phyloP scores from a whole-genome alignment of 2,329 filamentous ascomycete genomes.

The Fusarium sp. region DNA sequence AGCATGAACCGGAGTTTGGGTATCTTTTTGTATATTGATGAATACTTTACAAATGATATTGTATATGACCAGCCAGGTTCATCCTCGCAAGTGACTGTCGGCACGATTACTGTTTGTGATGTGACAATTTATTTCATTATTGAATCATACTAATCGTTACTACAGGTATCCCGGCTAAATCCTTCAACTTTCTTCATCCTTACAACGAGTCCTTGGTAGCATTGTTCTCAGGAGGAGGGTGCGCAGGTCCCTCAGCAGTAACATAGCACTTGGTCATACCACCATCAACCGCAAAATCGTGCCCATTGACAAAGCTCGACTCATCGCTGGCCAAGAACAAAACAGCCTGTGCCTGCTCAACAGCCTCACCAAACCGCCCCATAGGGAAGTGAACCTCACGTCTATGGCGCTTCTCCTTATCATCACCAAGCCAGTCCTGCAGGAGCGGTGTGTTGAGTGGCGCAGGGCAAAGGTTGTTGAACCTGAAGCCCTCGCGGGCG shows the following conservation, averaged over 20 bases:
- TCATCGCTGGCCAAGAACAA: conserved; percentile 89
- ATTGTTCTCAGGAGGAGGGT: conserved; percentile 67
- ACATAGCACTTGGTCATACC: conserved; percentile 95
- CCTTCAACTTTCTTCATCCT: background rate
- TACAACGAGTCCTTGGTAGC: conserved; percentile 59
- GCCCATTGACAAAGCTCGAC: conserved; percentile 88
- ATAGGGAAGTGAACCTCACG: conserved; percentile 91
- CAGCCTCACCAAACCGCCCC: conserved; percentile 89
- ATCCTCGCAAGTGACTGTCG: conserved; percentile 10
- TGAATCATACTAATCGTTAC: conserved; percentile 32
- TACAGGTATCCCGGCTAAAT: background rate
- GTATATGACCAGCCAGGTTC: conserved; percentile 8
- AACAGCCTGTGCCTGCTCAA: conserved; percentile 91
- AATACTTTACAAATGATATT: conserved; percentile 29
- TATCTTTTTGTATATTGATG: conserved; percentile 16
- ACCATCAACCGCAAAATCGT: conserved; percentile 94
- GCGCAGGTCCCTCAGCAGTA: conserved; percentile 68
- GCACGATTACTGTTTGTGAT: background rate
- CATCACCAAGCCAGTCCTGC: conserved; percentile 93
- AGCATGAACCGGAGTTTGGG: conserved; percentile 42
- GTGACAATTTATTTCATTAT: conserved; percentile 24
- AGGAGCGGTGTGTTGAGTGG: conserved; percentile 91
- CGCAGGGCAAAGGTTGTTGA: conserved; percentile 90
- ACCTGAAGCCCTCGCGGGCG: conserved; percentile 86
- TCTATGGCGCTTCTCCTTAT: conserved; percentile 79